phyloP scores from a whole-genome alignment of 352 stramenopile genomes.

The Pythium guiyangense region DNA sequence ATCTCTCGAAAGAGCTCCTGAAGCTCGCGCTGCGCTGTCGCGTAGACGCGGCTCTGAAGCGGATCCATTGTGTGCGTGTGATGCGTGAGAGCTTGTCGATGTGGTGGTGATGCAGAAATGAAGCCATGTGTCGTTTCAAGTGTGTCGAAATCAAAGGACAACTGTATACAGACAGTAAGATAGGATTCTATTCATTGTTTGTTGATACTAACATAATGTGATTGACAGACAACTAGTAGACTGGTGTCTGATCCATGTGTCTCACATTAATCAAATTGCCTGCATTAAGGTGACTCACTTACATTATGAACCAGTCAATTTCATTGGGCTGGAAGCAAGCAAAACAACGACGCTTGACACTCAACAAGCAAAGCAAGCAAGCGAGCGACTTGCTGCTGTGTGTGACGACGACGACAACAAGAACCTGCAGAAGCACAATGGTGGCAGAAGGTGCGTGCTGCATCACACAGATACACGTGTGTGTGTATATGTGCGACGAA shows the following conservation, averaged over 20 bases:
- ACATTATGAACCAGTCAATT: background rate
- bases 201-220: too few relatives aligned
- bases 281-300: too few relatives aligned
- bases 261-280: too few relatives aligned
- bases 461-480: too few relatives aligned
- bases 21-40: slow-evolving; percentile 44
- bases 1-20: slow-evolving; percentile 59
- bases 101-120: too few relatives aligned
- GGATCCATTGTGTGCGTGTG: slow-evolving; percentile 45
- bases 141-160: too few relatives aligned
- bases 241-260: too few relatives aligned
- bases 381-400: background rate
- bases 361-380: too few relatives aligned
- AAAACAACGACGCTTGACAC: background rate
- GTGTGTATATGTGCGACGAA: background rate
- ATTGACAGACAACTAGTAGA: background rate
- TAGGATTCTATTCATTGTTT: too few relatives aligned
- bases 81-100: background rate
- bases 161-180: too few relatives aligned
- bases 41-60: slow-evolving; percentile 32
- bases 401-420: background rate
- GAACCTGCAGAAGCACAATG: slow-evolving; percentile 18
- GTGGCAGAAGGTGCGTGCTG: slow-evolving; percentile 29
- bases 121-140: slow-evolving; percentile 13
- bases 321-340: background rate